These are phyloP conservation scores for Debaryomyces maramus DNA, from an alignment of 805 yeast species.

Conservation along the genomic window DNA sequence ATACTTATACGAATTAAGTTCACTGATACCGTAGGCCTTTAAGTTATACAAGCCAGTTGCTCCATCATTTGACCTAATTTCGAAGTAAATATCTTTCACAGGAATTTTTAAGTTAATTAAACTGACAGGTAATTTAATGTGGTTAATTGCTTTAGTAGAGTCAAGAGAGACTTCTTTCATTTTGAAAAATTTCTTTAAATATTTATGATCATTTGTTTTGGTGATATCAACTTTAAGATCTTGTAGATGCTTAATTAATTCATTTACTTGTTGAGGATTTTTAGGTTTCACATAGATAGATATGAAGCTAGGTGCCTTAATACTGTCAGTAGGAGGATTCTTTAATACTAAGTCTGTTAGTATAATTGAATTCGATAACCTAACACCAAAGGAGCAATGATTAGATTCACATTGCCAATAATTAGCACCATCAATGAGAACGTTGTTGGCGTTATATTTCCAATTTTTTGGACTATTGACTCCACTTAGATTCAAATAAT, in stretches of 20 bases:
- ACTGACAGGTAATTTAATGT: constrained; percentile 34
- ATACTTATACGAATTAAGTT: constrained; percentile 24
- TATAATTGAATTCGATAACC: constrained; percentile 31
- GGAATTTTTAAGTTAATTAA: constrained; percentile 33
- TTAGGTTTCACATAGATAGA: constrained; percentile 34
- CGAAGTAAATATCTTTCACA: constrained; percentile 33
- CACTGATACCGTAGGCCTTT: constrained; percentile 33
- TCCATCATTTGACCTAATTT: constrained; percentile 15
- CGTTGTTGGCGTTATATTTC: constrained; percentile 41
- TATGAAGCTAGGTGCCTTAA: constrained; percentile 16
- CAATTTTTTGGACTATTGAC: constrained; percentile 22
- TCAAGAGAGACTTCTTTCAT: constrained; percentile 23
- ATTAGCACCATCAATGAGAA: constrained; percentile 32
- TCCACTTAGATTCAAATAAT: constrained; percentile 26
- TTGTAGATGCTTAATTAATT: constrained; percentile 19
- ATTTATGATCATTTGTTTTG: constrained; percentile 18
- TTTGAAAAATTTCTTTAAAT: constrained; percentile 31
- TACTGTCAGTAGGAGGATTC: constrained; percentile 9
- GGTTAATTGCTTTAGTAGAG: constrained; percentile 18
- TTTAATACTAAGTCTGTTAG: constrained; percentile 36
- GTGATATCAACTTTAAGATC: constrained; percentile 12
- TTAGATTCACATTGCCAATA: constrained; percentile 34
- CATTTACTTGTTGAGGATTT: constrained; percentile 15
- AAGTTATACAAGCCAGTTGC: constrained; percentile 18
- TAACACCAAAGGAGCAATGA: constrained; percentile 35